Conservation (phyloP, 106 monocot species). For the Allium sativum region DNA sequence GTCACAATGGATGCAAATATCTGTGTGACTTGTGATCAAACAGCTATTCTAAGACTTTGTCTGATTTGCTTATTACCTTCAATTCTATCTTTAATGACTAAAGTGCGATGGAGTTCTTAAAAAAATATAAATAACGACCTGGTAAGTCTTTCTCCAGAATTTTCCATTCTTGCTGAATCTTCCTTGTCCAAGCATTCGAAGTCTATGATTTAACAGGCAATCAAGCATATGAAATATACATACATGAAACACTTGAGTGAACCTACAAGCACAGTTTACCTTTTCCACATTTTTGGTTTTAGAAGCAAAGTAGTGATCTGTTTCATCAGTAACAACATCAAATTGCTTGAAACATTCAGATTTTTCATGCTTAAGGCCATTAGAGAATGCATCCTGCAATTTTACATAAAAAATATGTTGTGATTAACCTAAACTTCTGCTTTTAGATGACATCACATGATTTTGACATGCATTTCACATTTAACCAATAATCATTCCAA, state of each 20-base stretch:
- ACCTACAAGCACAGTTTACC: no score
- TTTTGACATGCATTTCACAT: no score
- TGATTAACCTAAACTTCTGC: no score
- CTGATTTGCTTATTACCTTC: no score
- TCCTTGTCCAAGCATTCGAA: neutral
- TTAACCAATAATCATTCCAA: no score
- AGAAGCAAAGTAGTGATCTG: slow-evolving; percentile 1
- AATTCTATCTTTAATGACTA: no score
- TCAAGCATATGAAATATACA: neutral
- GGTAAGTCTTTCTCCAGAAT: slow-evolving; percentile 8
- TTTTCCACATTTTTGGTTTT: neutral
- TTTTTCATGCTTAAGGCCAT: neutral
- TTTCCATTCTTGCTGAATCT: slow-evolving; percentile 7
- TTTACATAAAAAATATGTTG: neutral
- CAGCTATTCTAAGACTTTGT: no score
- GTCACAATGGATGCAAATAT: no score
- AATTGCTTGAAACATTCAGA: slow-evolving; percentile 2
- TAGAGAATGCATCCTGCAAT: neutral
- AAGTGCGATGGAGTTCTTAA: neutral
- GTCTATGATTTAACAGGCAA: slow-evolving; percentile 2
- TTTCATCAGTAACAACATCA: slow-evolving; percentile 1
- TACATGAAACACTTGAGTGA: no score
- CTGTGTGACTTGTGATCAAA: no score
- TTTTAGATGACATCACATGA: no score
- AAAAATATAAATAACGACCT: neutral